Conservation (phyloP, 2,329 filamentous ascomycete species). For the Apiospora koreana region DNA sequence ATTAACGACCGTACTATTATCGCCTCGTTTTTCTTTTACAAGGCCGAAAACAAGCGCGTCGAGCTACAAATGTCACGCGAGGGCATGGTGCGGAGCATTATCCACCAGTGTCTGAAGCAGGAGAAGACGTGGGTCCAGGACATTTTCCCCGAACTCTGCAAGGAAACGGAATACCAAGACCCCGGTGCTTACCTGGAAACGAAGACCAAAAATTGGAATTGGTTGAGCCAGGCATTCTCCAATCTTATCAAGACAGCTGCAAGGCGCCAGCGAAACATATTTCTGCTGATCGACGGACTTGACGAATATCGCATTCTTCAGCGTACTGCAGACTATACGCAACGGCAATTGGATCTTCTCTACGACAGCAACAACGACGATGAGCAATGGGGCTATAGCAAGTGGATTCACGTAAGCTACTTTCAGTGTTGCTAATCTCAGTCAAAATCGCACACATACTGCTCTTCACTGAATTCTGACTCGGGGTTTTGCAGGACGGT, state of each 20-base stretch:
- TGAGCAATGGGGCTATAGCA: neutral
- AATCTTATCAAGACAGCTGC: neutral
- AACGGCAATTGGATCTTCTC: neutral
- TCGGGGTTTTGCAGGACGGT: neutral
- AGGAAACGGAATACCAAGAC: no score
- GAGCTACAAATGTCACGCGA: conserved; percentile 12
- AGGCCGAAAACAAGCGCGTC: neutral
- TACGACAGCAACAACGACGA: neutral
- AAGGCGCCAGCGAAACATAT: neutral
- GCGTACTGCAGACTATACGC: neutral
- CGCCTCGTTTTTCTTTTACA: conserved; percentile 10
- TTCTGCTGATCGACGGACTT: neutral
- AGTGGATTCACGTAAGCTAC: neutral
- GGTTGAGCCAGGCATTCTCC: neutral
- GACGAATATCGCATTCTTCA: neutral
- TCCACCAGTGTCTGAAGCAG: conserved; percentile 9
- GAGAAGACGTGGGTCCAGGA: neutral
- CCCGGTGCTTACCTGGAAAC: neutral
- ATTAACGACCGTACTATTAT: neutral
- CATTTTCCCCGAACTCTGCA: neutral
- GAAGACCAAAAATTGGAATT: neutral
- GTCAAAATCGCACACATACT: no score
- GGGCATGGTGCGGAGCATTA: conserved; percentile 8
- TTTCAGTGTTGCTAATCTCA: neutral
- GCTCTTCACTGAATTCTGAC: no score